These are phyloP conservation scores for Aspergillus tamarii DNA, from an alignment of 2,329 filamentous ascomycete genomes.

Conservation along the genomic window DNA sequence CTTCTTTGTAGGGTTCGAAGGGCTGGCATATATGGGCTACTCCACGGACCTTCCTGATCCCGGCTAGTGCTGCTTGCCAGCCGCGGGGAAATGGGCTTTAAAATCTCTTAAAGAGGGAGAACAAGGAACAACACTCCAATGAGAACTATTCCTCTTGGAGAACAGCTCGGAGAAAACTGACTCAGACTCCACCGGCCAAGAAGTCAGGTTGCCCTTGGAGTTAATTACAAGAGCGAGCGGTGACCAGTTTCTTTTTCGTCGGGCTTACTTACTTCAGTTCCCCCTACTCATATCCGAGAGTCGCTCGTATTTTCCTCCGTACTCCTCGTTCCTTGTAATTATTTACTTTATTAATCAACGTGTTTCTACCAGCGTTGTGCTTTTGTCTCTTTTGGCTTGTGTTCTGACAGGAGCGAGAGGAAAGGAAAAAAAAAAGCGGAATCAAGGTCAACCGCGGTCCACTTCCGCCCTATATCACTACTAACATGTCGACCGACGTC, in stretches of 20 bases:
- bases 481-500: conserved; percentile 28
- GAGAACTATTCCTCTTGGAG: neutral
- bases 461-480: conserved; percentile 16
- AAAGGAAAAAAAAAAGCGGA: neutral
- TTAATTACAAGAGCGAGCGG: neutral
- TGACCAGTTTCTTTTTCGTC: neutral
- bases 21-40: neutral
- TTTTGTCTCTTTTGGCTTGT: neutral
- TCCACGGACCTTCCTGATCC: conserved; percentile 22
- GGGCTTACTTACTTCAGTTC: neutral
- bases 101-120: neutral
- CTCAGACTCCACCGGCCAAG: conserved; percentile 1
- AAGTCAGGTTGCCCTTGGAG: neutral
- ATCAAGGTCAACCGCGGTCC: conserved; percentile 17
- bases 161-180: neutral
- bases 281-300: neutral
- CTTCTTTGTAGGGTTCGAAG: conserved; percentile 1
- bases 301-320: neutral
- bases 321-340: neutral
- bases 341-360: neutral
- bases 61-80: conserved; percentile 13
- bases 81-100: neutral
- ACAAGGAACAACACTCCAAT: neutral
- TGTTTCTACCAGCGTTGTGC: neutral
- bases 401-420: neutral